phyloP scores from a whole-genome alignment of 2,329 filamentous ascomycete species.

The Curvularia spicifera region DNA sequence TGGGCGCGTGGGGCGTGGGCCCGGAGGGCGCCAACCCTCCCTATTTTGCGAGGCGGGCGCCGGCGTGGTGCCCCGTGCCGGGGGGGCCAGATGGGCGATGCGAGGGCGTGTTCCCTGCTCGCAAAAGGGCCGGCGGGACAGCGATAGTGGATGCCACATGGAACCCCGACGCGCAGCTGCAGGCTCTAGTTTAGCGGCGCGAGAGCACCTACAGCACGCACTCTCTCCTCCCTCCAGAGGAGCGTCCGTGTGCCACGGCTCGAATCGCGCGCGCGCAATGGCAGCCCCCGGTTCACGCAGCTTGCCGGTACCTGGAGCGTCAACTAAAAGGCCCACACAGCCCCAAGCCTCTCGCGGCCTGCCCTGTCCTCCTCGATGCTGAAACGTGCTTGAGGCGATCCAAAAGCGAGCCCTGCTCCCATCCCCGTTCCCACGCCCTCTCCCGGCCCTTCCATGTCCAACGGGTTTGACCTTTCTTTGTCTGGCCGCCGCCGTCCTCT shows the following conservation, averaged over 20 bases:
- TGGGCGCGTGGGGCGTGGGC: neutral
- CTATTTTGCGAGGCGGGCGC: slow-evolving; percentile 21
- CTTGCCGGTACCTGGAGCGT: slow-evolving; percentile 36
- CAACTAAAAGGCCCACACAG: slow-evolving; percentile 37
- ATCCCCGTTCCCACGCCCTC: neutral
- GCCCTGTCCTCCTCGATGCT: slow-evolving; percentile 43
- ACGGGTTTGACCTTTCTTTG: slow-evolving; percentile 42
- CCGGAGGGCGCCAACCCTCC: slow-evolving; percentile 24
- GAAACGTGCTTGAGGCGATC: slow-evolving; percentile 51
- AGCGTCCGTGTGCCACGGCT: slow-evolving; percentile 28
- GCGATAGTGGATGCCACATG: slow-evolving; percentile 19
- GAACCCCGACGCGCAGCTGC: slow-evolving; percentile 23
- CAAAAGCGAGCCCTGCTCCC: slow-evolving; percentile 36
- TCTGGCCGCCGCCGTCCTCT: slow-evolving; percentile 36
- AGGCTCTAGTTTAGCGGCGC: slow-evolving; percentile 17
- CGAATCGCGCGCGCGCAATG: slow-evolving; percentile 30
- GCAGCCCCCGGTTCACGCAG: slow-evolving; percentile 30
- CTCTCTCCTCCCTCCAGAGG: slow-evolving; percentile 5
- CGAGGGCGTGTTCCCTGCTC: slow-evolving; percentile 2
- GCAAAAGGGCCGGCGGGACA: neutral
- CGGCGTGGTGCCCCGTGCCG: slow-evolving; percentile 24
- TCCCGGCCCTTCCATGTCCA: slow-evolving; percentile 45
- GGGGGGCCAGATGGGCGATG: slow-evolving; percentile 24
- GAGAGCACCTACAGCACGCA: neutral
- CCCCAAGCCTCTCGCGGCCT: slow-evolving; percentile 30